phyloP scores from a whole-genome alignment of 1,284 basidiomycete species.

The Wallemia hederae region DNA sequence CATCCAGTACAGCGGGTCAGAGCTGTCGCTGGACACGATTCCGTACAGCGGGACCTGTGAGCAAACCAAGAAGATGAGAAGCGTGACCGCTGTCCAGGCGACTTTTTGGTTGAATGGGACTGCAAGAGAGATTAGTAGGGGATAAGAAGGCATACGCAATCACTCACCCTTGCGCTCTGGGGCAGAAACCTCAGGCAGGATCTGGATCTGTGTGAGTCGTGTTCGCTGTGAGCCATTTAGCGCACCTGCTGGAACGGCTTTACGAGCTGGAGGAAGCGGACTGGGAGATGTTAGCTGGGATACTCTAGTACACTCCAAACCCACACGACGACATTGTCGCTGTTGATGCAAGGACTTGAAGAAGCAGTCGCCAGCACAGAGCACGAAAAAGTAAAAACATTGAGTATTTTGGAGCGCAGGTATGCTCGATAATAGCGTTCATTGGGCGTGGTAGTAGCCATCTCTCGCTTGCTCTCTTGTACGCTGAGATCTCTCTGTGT shows the following conservation, averaged over 20 bases:
- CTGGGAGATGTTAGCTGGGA: constrained; percentile 20
- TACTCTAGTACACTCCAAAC: constrained; percentile 9
- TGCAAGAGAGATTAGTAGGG: not conserved
- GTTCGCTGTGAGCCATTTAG: not conserved
- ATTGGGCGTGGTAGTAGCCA: too few relatives aligned
- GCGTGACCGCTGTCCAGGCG: constrained; percentile 85
- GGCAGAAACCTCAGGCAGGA: constrained; percentile 59
- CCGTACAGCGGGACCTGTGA: constrained; percentile 89
- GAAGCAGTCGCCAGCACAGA: not conserved
- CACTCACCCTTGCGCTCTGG: constrained; percentile 60
- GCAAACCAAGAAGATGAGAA: constrained; percentile 91
- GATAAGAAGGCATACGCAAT: constrained; percentile 7
- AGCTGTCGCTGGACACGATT: constrained; percentile 92
- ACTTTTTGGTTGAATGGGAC: constrained; percentile 88
- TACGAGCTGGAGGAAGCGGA: constrained; percentile 85
- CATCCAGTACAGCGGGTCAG: constrained; percentile 98
- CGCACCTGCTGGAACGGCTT: constrained; percentile 67
- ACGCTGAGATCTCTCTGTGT: too few relatives aligned
- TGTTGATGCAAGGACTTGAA: not conserved
- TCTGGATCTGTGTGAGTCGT: constrained; percentile 5
- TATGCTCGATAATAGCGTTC: too few relatives aligned
- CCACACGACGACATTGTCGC: constrained; percentile 15
- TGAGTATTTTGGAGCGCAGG: too few relatives aligned
- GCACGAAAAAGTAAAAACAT: not conserved
- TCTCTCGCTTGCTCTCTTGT: too few relatives aligned